These are phyloP conservation scores for Xanthoconium purpureum DNA, from an alignment of 768 basidiomycete species.

Conservation along the genomic window DNA sequence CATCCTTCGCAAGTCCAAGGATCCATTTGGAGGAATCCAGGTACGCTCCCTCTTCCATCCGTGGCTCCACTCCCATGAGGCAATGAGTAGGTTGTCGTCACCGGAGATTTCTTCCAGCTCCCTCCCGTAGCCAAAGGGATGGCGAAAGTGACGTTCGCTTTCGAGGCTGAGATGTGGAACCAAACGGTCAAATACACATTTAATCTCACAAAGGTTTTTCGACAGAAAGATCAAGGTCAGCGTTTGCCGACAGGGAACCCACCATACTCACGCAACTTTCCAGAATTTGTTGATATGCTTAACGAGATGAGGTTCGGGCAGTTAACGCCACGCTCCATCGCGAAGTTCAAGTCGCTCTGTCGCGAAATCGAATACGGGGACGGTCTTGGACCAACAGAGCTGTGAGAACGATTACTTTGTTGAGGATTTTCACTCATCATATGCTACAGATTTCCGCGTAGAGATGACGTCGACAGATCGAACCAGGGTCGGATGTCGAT, in stretches of 20 bases:
- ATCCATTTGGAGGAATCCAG: constrained; percentile 94
- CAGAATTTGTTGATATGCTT: constrained; percentile 93
- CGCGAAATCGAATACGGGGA: constrained; percentile 74
- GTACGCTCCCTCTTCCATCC: constrained; percentile 33
- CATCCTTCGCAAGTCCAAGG: constrained; percentile 53
- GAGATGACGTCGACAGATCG: constrained; percentile 88
- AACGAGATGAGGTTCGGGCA: constrained; percentile 97
- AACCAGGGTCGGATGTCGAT: constrained; percentile 66
- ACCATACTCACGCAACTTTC: constrained; percentile 2
- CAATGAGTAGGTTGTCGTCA: constrained; percentile 68
- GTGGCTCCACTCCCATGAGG: not conserved
- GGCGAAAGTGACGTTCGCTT: constrained; percentile 77
- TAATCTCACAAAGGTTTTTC: constrained; percentile 93
- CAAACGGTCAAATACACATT: constrained; percentile 75
- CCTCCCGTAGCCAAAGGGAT: constrained; percentile 79
- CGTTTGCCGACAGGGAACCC: not conserved
- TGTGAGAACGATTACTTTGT: constrained; percentile 49
- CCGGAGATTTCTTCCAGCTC: constrained; percentile 97
- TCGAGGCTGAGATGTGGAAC: constrained; percentile 82
- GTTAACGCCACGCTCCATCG: constrained; percentile 61
- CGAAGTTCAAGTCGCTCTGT: constrained; percentile 66
- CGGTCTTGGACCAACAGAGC: constrained; percentile 84
- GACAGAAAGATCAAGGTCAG: constrained; percentile 87
- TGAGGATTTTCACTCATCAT: not conserved
- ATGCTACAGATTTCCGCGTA: constrained; percentile 74